Evolutionary conservation across 2,329 filamentous ascomycete genomes (phyloP).

Genomic region (Colletotrichum echinochloae): DNA sequence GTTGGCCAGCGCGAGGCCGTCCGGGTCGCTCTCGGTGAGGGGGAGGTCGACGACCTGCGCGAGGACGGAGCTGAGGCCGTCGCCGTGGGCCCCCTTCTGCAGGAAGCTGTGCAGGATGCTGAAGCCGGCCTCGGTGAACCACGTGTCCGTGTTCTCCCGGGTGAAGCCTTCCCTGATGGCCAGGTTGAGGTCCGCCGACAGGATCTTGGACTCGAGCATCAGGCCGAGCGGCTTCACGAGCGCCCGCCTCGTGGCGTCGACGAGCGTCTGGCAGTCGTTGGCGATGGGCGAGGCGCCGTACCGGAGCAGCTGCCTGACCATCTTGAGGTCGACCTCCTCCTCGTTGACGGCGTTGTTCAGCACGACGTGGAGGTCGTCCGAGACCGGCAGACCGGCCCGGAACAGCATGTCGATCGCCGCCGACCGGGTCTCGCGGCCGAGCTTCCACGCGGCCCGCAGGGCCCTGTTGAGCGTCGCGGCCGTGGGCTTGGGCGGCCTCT

Average conservation of each 20-base stretch:
- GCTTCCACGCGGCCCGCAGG: constrained; percentile 65
- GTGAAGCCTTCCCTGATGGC: constrained; percentile 61
- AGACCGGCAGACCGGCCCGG: constrained; percentile 60
- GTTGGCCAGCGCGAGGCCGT: constrained; percentile 55
- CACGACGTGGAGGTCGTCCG: constrained; percentile 63
- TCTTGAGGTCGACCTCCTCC: constrained; percentile 50
- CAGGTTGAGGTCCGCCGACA: constrained; percentile 57
- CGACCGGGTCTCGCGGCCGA: constrained; percentile 61
- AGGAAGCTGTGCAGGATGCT: constrained; percentile 62
- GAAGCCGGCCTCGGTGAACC: constrained; percentile 62
- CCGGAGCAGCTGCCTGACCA: constrained; percentile 39
- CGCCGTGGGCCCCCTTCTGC: constrained; percentile 60
- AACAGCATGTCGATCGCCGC: constrained; percentile 63
- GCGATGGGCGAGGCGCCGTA: constrained; percentile 65
- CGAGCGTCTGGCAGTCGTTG: constrained; percentile 64
- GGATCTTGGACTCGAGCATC: constrained; percentile 57
- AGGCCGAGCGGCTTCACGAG: constrained; percentile 54
- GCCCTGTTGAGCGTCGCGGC: constrained; percentile 61
- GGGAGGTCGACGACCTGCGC: constrained; percentile 59
- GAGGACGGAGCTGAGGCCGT: constrained; percentile 59
- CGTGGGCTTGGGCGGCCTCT: constrained; percentile 58
- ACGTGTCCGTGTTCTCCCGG: constrained; percentile 53
- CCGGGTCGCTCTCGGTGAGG: constrained; percentile 44
- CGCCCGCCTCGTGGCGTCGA: constrained; percentile 59
- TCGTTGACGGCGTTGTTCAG: constrained; percentile 66